These are phyloP conservation scores for Arabidopsis hybrid DNA, from an alignment of 441 rosid genomes.

Conservation along the genomic window DNA sequence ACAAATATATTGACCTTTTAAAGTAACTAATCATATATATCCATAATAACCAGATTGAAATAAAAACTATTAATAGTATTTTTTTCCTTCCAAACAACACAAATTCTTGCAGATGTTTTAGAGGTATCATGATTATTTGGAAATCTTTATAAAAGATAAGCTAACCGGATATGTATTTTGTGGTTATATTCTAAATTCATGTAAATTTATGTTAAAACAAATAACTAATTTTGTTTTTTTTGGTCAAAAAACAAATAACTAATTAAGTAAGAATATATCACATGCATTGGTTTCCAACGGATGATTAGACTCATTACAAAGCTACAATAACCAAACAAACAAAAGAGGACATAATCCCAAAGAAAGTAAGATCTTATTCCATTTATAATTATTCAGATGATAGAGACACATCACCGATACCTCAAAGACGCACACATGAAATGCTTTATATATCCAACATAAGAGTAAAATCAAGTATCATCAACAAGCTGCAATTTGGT, in stretches of 20 bases:
- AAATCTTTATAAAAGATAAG: neutral
- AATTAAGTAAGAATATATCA: constrained; percentile 13
- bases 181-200: too few species aligned
- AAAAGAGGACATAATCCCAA: constrained; percentile 21
- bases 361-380: constrained; percentile 27
- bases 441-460: constrained; percentile 9
- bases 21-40: neutral
- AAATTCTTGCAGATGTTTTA: neutral
- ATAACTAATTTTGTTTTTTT: too few species aligned
- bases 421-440: constrained; percentile 4
- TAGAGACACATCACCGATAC: constrained; percentile 23
- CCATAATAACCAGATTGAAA: neutral
- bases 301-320: constrained; percentile 17
- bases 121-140: neutral
- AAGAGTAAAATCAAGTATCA: constrained; percentile 12
- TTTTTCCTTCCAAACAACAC: neutral
- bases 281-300: constrained; percentile 3
- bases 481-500: constrained; percentile 20
- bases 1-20: neutral
- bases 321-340: constrained; percentile 8
- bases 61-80: neutral
- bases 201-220: too few species aligned
- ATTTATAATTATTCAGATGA: neutral
- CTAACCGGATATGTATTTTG: neutral
- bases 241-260: neutral